phyloP scores from a whole-genome alignment of 164 flowering plant genomes.

The Vitis labrusca region DNA sequence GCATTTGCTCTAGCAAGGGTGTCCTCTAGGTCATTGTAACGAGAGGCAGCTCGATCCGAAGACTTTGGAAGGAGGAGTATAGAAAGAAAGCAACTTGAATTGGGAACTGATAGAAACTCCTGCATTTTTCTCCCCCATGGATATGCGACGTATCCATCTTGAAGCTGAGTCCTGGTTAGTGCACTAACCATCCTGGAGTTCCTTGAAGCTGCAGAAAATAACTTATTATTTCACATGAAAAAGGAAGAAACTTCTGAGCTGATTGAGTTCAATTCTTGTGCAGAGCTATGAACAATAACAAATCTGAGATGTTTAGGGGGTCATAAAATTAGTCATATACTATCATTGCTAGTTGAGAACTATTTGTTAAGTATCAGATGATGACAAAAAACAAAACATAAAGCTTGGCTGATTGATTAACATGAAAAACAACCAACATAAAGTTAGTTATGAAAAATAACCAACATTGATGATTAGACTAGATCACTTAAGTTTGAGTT shows the following conservation, averaged over 20 bases:
- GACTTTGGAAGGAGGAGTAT: slow-evolving; percentile 83
- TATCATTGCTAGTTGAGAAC: no score
- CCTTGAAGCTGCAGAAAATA: slow-evolving; percentile 66
- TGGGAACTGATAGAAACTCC: slow-evolving; percentile 58
- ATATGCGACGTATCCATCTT: slow-evolving; percentile 85
- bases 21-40: slow-evolving; percentile 86
- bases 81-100: slow-evolving; percentile 84
- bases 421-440: no score
- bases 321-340: no score
- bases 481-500: no score
- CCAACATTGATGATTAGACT: no score
- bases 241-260: not conserved
- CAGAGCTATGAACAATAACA: no score
- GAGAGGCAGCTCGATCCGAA: slow-evolving; percentile 51
- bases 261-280: no score
- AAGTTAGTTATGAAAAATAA: no score
- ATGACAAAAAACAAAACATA: no score
- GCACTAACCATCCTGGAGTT: slow-evolving; percentile 65
- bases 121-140: slow-evolving; percentile 87
- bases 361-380: no score
- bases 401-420: no score
- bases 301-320: no score
- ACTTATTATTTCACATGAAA: not conserved
- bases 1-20: slow-evolving; percentile 88
- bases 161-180: slow-evolving; percentile 58